Base-by-base conservation (phyloP, 169 alveolate genomes). In the Toxoplasma gondii region DNA sequence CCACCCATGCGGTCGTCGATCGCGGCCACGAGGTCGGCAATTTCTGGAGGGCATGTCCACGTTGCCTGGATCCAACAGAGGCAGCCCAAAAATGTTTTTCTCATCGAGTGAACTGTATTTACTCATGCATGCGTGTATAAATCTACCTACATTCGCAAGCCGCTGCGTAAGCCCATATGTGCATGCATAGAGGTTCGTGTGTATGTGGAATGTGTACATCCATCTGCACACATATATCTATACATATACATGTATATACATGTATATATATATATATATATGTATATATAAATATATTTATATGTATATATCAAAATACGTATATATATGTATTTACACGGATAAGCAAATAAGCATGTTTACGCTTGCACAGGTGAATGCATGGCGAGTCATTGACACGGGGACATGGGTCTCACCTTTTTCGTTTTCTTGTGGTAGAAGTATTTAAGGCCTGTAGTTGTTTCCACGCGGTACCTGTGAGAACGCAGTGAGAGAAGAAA, bases 401-500 rank as follows among this genome's bases (percentile, higher is more conserved):
- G 4, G 58, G 12, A 49, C 58, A 12, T 49, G 58, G 31, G 27
- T 81, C 81, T 29, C n/a, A 88, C 93, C 81, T 49, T 67, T 34
- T 81, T 78, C 16, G 94, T 92, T 39, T 92, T 39, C 34, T 45
- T 92, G 83, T 92, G 83, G 87, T 80, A 92, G 53, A 83, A 92
- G 39, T 92, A 92, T 64, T 54, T 58, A 2, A 45, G n/a, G n/a
- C 94, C 94, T 1, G 86, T 39, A 4, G 94, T 39, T 54, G 94
- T 92, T 39, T 41, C 54, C 36, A 92, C 94, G 38, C 94, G 94
- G 44, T 27, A 54, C 94, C 94, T 92, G 92, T 27, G 74, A 29
- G 54, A 88, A 34, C 31, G 41, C 1, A 36, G 53, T 27, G 67
- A 36, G 81, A 7, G n/a, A 2, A 24, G 45, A 64, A 22, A 4